Conservation (phyloP, 768 basidiomycete species). For the Russula sp. region DNA sequence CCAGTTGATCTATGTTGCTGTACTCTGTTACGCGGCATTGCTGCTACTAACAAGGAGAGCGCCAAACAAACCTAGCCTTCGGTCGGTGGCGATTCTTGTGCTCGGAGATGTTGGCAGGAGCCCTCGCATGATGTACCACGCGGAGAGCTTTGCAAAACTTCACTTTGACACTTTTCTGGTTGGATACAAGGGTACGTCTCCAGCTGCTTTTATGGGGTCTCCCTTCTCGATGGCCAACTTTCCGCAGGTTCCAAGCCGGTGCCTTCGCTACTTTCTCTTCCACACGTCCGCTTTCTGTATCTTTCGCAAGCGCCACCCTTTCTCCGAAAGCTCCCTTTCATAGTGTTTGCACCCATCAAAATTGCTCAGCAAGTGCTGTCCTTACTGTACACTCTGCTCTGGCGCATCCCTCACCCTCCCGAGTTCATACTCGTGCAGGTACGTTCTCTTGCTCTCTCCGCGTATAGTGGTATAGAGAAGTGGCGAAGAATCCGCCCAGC, state of each 20-base stretch:
- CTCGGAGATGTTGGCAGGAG: conserved; percentile 94
- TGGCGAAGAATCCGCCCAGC: conserved; percentile 83
- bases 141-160: conserved; percentile 80
- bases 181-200: conserved; percentile 69
- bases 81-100: conserved; percentile 83
- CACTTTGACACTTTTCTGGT: conserved; percentile 74
- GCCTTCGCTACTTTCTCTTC: conserved; percentile 59
- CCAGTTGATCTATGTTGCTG: not conserved
- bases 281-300: conserved; percentile 58
- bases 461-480: not conserved
- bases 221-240: not conserved
- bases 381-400: conserved; percentile 55
- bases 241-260: conserved; percentile 66
- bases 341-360: conserved; percentile 75
- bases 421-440: conserved; percentile 91
- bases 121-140: conserved; percentile 98
- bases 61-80: conserved; percentile 31
- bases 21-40: conserved; percentile 2
- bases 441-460: conserved; percentile 23
- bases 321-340: conserved; percentile 51
- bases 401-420: conserved; percentile 56
- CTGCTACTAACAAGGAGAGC: not conserved
- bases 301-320: conserved; percentile 55
- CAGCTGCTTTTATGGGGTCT: not conserved
- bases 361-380: conserved; percentile 58